Evolutionary conservation across 73 alveolate species (phyloP).

Genomic region (Tetrahymena malaccensis): DNA sequence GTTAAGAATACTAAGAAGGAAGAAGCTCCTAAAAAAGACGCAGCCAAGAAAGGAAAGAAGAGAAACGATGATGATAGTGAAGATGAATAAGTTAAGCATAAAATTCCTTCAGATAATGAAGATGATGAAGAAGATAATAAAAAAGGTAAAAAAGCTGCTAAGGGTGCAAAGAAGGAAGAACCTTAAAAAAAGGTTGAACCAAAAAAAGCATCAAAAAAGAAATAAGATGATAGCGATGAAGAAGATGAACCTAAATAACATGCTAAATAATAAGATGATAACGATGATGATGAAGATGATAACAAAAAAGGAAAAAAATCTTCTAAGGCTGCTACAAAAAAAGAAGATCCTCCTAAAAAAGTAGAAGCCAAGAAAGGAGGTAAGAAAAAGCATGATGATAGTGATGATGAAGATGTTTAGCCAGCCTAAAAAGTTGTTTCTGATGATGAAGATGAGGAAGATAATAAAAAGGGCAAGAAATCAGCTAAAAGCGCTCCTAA

Average conservation of each 20-base stretch:
- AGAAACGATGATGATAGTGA: neutral
- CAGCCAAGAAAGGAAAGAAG: neutral
- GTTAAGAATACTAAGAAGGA: neutral
- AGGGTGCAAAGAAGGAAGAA: neutral
- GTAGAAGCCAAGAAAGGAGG: conserved; percentile 6
- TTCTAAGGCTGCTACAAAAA: neutral
- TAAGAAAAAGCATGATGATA: neutral
- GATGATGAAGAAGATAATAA: conserved; percentile 9
- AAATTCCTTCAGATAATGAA: neutral
- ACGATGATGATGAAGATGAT: neutral
- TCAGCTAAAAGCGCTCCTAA: neutral
- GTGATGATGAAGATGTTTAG: neutral
- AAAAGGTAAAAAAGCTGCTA: neutral
- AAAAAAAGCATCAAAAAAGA: neutral
- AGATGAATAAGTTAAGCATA: neutral
- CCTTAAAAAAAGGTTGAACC: neutral
- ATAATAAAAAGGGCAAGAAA: neutral
- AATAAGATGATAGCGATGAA: conserved; percentile 19
- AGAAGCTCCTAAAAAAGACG: neutral
- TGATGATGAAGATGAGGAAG: neutral
- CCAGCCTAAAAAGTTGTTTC: neutral
- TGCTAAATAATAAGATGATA: neutral
- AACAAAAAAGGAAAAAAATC: neutral
- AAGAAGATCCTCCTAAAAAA: neutral
- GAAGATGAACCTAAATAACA: neutral